A percentile compares a stretch with the other conserved stretches of the same genome.
Evolutionary conservation across 2,329 filamentous ascomycete genomes (phyloP).

Genomic region (Epichloe gansuensis): DNA sequence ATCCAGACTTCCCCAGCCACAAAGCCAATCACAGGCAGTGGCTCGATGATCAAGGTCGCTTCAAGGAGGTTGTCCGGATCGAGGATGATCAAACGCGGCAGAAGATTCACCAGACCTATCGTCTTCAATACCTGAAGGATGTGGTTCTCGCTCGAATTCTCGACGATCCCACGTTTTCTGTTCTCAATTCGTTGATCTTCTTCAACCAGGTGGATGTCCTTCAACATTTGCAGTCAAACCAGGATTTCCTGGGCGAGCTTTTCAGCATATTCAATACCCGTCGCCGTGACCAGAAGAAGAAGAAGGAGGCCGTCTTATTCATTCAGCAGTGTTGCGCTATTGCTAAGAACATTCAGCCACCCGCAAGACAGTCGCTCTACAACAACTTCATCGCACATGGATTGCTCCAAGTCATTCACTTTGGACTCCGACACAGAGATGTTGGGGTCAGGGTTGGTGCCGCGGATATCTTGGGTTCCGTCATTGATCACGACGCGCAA

Average conservation of each 20-base stretch:
- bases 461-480: slow-evolving; percentile 82
- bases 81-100: slow-evolving; percentile 67
- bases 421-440: slow-evolving; percentile 74
- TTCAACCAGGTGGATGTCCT: slow-evolving; percentile 99
- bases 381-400: slow-evolving; percentile 83
- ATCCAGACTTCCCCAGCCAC: slow-evolving; percentile 93
- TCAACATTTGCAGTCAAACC: slow-evolving; percentile 79
- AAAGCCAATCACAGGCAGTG: slow-evolving; percentile 96
- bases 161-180: slow-evolving; percentile 94
- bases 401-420: slow-evolving; percentile 80
- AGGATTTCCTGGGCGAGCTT: slow-evolving; percentile 66
- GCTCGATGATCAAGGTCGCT: slow-evolving; percentile 75
- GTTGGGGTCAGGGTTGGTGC: slow-evolving; percentile 80
- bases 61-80: slow-evolving; percentile 92
- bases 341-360: slow-evolving; percentile 85
- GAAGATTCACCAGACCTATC: slow-evolving; percentile 95
- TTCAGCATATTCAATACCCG: slow-evolving; percentile 71
- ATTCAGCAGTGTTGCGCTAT: slow-evolving; percentile 94
- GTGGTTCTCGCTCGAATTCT: slow-evolving; percentile 94
- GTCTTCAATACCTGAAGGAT: slow-evolving; percentile 92
- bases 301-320: slow-evolving; percentile 90
- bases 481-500: slow-evolving; percentile 90
- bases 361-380: slow-evolving; percentile 69
- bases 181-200: slow-evolving; percentile 95
- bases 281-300: slow-evolving; percentile 54